Percentiles rank a stretch among this genome's conserved stretches.
Conservation (phyloP, 805 yeast genomes). For the Barnettozyma sp. region DNA sequence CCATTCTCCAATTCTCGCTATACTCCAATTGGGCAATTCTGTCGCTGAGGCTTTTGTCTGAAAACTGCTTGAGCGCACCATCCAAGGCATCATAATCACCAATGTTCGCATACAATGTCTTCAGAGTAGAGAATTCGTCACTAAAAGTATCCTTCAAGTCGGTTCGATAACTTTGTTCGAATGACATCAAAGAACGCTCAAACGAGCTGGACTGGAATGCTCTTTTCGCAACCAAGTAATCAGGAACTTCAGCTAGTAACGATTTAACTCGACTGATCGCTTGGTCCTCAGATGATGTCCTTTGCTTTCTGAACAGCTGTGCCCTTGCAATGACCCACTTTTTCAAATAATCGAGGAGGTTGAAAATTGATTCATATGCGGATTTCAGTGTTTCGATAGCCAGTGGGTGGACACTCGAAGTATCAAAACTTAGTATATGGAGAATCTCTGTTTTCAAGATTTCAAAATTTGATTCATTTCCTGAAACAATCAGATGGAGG, state of each 20-base stretch:
- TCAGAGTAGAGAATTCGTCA: constrained; percentile 45
- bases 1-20: constrained; percentile 79
- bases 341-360: constrained; percentile 73
- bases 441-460: constrained; percentile 54
- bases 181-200: constrained; percentile 79
- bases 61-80: constrained; percentile 71
- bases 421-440: constrained; percentile 45
- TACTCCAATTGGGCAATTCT: constrained; percentile 77
- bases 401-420: constrained; percentile 41
- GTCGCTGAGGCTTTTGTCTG: constrained; percentile 64
- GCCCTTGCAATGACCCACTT: constrained; percentile 49
- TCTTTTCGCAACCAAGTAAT: constrained; percentile 63
- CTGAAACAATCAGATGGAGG: constrained; percentile 50
- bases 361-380: constrained; percentile 69
- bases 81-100: constrained; percentile 87
- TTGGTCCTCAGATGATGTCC: constrained; percentile 23
- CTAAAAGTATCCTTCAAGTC: constrained; percentile 26
- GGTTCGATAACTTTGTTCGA: constrained; percentile 65
- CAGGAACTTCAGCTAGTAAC: constrained; percentile 53
- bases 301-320: constrained; percentile 16
- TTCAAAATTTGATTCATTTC: constrained; percentile 31
- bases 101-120: constrained; percentile 75
- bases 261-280: constrained; percentile 33
- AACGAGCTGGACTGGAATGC: constrained; percentile 80
- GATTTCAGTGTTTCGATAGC: constrained; percentile 52